Percentiles rank a stretch among this genome's conserved stretches.
Conservation (phyloP, 768 basidiomycete species). For the Collybia mongolica region DNA sequence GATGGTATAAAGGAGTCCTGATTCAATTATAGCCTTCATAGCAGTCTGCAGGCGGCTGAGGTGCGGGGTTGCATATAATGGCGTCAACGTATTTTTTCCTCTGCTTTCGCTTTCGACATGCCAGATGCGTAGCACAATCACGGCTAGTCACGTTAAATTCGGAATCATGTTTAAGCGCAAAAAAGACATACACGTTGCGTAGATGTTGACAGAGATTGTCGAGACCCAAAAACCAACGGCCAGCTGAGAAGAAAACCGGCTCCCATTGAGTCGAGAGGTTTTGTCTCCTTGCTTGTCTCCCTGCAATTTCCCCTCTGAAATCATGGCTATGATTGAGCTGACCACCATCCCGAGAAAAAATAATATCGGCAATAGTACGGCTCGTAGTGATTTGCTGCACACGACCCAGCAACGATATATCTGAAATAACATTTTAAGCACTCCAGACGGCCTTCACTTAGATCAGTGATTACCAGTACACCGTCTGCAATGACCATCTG, state of each 20-base stretch:
- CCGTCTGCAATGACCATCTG: background rate
- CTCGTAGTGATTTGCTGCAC: conserved; percentile 9
- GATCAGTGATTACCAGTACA: background rate
- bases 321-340: background rate
- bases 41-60: background rate
- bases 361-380: conserved; percentile 12
- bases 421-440: conserved; percentile 5
- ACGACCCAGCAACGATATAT: conserved; percentile 21
- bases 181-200: conserved; percentile 11
- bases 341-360: conserved; percentile 15
- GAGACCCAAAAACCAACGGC: conserved; percentile 11
- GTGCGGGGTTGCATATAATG: background rate
- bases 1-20: background rate
- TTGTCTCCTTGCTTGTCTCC: background rate
- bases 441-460: too few species aligned
- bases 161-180: background rate
- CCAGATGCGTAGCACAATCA: conserved; percentile 1
- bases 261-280: background rate
- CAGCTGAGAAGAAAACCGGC: background rate
- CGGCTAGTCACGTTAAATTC: background rate
- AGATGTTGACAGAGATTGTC: conserved; percentile 15
- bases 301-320: background rate
- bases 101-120: background rate
- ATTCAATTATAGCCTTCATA: background rate
- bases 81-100: background rate